A percentile compares a stretch with the other conserved stretches of the same genome.
These are phyloP conservation scores for Thalassiosira hispida DNA, from an alignment of 352 stramenopile species.

Conservation along the genomic window DNA sequence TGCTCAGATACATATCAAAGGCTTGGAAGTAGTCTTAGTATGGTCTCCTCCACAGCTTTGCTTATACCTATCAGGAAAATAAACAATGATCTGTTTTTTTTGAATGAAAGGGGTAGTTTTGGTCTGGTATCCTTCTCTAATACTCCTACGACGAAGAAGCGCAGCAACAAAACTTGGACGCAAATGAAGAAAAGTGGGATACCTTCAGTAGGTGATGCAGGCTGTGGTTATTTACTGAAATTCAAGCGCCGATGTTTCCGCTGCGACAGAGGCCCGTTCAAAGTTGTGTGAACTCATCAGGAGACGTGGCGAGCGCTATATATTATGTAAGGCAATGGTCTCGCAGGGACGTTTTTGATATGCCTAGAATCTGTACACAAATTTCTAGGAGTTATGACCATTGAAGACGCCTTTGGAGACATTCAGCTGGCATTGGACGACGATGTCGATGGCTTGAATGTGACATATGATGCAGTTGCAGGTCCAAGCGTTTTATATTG, in stretches of 20 bases:
- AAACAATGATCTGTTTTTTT: too few relatives aligned
- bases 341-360: not conserved
- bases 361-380: not conserved
- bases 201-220: not conserved
- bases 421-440: not conserved
- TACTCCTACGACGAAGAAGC: not conserved
- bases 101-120: too few relatives aligned
- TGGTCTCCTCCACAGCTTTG: too few relatives aligned
- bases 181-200: slow-evolving; percentile 2
- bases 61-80: too few relatives aligned
- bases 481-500: not conserved
- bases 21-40: too few relatives aligned
- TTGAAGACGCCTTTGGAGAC: not conserved
- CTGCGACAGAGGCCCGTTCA: not conserved
- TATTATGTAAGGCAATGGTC: not conserved
- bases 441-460: not conserved
- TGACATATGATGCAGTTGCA: not conserved
- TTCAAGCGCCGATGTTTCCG: not conserved
- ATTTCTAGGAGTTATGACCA: not conserved
- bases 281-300: slow-evolving; percentile 4
- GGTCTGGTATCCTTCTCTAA: too few relatives aligned
- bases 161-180: not conserved
- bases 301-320: not conserved
- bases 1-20: too few relatives aligned
- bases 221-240: not conserved